Percentiles rank a stretch among this genome's conserved stretches.
Conservation (phyloP, 108 stramenopile species). For the Nitzschia inconspicua region DNA sequence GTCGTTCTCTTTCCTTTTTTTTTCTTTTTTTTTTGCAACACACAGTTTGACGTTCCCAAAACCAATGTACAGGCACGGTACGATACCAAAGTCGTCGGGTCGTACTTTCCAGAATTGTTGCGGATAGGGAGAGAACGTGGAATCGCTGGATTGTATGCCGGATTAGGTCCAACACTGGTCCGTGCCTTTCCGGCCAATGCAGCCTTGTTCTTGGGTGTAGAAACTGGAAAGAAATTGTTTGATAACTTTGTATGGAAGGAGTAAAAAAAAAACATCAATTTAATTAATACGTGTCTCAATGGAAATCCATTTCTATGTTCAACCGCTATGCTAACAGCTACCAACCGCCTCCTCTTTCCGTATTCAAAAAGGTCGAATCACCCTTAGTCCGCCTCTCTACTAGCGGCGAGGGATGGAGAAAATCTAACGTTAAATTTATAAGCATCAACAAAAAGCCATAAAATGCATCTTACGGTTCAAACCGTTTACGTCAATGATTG, state of each 20-base stretch:
- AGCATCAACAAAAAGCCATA: too few relatives aligned
- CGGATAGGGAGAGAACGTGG: conserved; percentile 70
- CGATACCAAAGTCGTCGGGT: conserved; percentile 78
- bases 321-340: too few relatives aligned
- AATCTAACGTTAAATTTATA: too few relatives aligned
- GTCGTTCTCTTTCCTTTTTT: not conserved
- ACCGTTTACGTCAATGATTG: too few relatives aligned
- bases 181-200: conserved; percentile 91
- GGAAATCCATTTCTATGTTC: too few relatives aligned
- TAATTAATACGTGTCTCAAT: too few relatives aligned
- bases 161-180: conserved; percentile 75
- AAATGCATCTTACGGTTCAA: too few relatives aligned
- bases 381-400: too few relatives aligned
- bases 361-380: too few relatives aligned
- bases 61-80: conserved; percentile 88
- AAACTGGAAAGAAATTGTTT: conserved; percentile 80
- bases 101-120: conserved; percentile 79
- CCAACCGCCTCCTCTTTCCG: too few relatives aligned
- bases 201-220: conserved; percentile 89
- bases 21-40: not conserved
- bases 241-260: conserved; percentile 54
- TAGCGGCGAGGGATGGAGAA: too few relatives aligned
- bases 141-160: conserved; percentile 67
- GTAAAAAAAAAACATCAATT: not conserved
- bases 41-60: conserved; percentile 89